Conservation (phyloP, 2,329 filamentous ascomycete genomes). For the Penicillium sp. region DNA sequence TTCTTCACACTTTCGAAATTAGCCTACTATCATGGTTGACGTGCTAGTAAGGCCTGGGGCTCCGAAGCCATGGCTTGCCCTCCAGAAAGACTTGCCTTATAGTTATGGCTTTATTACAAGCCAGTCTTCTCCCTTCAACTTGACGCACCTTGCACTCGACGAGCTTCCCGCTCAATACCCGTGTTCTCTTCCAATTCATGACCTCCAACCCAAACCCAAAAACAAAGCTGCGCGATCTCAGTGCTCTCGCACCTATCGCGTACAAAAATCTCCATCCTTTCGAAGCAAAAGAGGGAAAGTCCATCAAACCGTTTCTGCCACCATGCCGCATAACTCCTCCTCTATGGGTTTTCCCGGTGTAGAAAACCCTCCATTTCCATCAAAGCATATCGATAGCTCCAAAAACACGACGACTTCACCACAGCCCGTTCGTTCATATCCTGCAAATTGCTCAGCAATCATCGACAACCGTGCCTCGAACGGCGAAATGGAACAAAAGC, state of each 20-base stretch:
- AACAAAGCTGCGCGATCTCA: background rate
- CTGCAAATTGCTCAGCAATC: background rate
- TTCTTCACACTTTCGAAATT: background rate
- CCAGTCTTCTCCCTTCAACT: background rate
- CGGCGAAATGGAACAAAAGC: background rate
- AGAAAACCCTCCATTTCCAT: no score
- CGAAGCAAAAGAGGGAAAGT: background rate
- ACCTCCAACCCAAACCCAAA: background rate
- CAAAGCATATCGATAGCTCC: background rate
- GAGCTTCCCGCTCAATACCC: background rate
- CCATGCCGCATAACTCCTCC: background rate
- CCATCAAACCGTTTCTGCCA: background rate
- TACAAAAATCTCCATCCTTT: background rate
- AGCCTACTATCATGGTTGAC: slow-evolving; percentile 16
- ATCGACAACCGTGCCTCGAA: background rate
- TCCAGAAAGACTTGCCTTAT: slow-evolving; percentile 11
- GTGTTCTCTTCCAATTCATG: background rate
- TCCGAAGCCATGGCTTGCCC: slow-evolving; percentile 9
- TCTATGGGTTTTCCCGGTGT: background rate
- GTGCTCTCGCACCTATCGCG: background rate
- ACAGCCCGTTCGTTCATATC: background rate
- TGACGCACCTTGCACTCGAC: background rate
- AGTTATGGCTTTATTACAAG: slow-evolving; percentile 3
- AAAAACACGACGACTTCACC: background rate
- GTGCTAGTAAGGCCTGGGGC: slow-evolving; percentile 14